Conservation (phyloP, 805 yeast genomes). For the Peterozyma xylosa region DNA sequence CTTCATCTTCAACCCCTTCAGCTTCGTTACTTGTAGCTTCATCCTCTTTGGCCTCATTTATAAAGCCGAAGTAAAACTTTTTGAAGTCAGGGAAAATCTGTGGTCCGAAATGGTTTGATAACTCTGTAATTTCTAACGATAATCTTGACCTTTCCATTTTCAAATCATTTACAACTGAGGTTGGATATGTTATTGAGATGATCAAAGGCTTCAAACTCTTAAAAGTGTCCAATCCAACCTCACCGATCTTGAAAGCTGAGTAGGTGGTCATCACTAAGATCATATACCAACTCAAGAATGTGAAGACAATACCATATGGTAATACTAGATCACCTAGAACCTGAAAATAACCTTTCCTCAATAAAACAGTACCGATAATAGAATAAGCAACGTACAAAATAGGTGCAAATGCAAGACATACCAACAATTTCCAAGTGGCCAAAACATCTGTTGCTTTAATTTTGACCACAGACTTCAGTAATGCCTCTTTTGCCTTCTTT, state of each 20-base stretch:
- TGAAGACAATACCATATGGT: not conserved
- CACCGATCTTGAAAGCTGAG: conserved; percentile 85
- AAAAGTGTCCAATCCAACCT: conserved; percentile 84
- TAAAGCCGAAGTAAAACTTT: conserved; percentile 16
- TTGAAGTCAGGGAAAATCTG: conserved; percentile 80
- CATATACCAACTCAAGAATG: conserved; percentile 44
- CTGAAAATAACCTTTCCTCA: not conserved
- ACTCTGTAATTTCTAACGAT: conserved; percentile 67
- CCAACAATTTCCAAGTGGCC: conserved; percentile 93
- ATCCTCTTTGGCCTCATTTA: not conserved
- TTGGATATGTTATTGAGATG: conserved; percentile 44
- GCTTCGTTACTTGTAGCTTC: conserved; percentile 1
- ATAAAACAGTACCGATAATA: conserved; percentile 33
- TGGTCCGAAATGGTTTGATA: conserved; percentile 79
- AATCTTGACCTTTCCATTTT: conserved; percentile 55
- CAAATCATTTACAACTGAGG: conserved; percentile 46
- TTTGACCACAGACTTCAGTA: conserved; percentile 82
- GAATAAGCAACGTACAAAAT: conserved; percentile 77
- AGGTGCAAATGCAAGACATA: conserved; percentile 85
- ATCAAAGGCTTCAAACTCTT: conserved; percentile 78
- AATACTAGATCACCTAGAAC: not conserved
- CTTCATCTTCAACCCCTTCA: not conserved
- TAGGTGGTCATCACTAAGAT: conserved; percentile 70
- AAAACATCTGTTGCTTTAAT: conserved; percentile 87
- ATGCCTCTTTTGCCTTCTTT: conserved; percentile 67